These are phyloP conservation scores for Coemansia erecta DNA, from an alignment of 192 early-diverging fungal genomes.

Conservation along the genomic window DNA sequence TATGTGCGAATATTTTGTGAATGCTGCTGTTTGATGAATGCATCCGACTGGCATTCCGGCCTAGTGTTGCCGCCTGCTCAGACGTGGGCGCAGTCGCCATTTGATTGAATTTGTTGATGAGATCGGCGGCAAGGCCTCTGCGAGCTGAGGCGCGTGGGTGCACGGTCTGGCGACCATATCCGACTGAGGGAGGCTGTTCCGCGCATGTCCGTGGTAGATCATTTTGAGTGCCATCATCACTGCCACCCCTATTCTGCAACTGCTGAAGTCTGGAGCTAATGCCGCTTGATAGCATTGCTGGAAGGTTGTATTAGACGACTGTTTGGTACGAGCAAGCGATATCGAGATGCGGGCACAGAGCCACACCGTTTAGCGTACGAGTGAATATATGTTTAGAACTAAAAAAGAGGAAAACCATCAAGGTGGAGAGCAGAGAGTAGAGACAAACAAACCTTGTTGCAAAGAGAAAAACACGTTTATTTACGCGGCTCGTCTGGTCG, in stretches of 20 bases:
- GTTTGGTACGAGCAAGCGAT: background rate
- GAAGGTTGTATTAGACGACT: background rate
- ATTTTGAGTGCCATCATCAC: background rate
- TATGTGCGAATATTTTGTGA: too few relatives aligned
- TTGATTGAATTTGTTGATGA: constrained; percentile 51
- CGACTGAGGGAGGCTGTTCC: constrained; percentile 5
- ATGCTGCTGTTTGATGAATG: background rate
- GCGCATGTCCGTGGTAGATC: constrained; percentile 1
- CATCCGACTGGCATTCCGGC: constrained; percentile 4
- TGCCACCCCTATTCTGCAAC: constrained; percentile 24
- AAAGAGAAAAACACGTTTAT: background rate
- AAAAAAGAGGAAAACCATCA: constrained; percentile 4
- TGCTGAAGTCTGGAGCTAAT: constrained; percentile 43
- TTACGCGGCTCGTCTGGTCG: background rate
- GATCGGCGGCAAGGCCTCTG: constrained; percentile 41
- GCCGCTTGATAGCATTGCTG: constrained; percentile 27
- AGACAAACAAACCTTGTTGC: background rate
- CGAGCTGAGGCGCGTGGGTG: constrained; percentile 15
- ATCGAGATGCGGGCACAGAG: too few relatives aligned
- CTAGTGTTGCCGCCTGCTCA: constrained; percentile 6
- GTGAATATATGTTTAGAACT: background rate
- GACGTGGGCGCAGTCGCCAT: constrained; percentile 9
- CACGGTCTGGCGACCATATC: constrained; percentile 9
- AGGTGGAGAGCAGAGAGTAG: constrained; percentile 1
- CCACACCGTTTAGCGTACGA: too few relatives aligned